Percentiles rank a stretch among this genome's conserved stretches.
These are phyloP conservation scores for Rhizophora mangle DNA, from an alignment of 345 rosid genomes.

Conservation along the genomic window DNA sequence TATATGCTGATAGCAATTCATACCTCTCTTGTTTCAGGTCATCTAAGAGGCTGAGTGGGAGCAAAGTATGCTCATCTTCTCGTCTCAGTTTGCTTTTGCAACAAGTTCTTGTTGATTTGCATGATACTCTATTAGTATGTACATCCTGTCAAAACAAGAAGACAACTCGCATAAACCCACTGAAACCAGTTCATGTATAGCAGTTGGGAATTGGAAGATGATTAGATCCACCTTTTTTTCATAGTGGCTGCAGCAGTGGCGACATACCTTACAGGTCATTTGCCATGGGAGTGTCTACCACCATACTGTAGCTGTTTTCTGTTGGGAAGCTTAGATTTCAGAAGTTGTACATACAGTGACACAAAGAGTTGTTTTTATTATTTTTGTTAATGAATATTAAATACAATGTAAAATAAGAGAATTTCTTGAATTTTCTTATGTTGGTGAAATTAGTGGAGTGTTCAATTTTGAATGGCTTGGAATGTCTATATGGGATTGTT, in stretches of 20 bases:
- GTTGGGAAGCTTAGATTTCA: constrained; percentile 38
- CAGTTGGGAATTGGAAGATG: constrained; percentile 38
- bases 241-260: constrained; percentile 48
- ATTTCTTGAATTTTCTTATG: constrained; percentile 26
- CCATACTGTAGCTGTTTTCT: constrained; percentile 38
- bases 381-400: constrained; percentile 26
- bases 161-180: constrained; percentile 52
- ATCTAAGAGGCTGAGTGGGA: constrained; percentile 87
- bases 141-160: constrained; percentile 49
- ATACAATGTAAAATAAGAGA: constrained; percentile 22
- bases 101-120: constrained; percentile 67
- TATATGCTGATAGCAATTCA: constrained; percentile 38
- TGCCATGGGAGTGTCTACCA: constrained; percentile 45
- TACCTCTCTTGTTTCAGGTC: constrained; percentile 69
- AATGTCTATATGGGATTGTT: constrained; percentile 1
- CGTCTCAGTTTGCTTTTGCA: constrained; percentile 69
- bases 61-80: constrained; percentile 76
- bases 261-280: constrained; percentile 35
- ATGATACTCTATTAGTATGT: constrained; percentile 31
- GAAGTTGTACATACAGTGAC: constrained; percentile 43
- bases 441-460: constrained; percentile 16
- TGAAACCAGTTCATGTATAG: constrained; percentile 44
- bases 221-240: constrained; percentile 46
- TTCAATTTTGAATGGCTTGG: constrained; percentile 29
- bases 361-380: constrained; percentile 19